These are phyloP conservation scores for Penicillium sp. DNA, from an alignment of 2,329 filamentous ascomycete genomes.

Conservation along the genomic window DNA sequence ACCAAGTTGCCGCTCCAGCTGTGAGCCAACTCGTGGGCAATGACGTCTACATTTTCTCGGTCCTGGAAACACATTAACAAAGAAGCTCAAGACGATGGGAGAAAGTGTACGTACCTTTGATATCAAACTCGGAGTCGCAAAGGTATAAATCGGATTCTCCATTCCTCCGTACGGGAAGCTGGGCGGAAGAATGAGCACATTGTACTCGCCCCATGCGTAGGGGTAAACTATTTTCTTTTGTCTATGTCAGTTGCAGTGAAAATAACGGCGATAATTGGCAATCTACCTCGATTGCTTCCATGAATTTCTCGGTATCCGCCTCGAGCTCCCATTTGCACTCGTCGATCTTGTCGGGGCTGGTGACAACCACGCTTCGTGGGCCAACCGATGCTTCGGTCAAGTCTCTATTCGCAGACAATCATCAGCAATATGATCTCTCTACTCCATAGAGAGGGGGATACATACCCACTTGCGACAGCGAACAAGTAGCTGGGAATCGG, in stretches of 20 bases:
- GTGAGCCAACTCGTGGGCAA: conserved; percentile 76
- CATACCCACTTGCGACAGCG: conserved; percentile 67
- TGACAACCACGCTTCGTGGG: conserved; percentile 76
- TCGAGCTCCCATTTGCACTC: conserved; percentile 90
- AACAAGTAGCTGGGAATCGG: conserved; percentile 95
- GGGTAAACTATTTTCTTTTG: conserved; percentile 65
- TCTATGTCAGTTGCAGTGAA: conserved; percentile 14
- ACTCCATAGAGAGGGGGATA: not conserved
- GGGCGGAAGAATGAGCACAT: conserved; percentile 82
- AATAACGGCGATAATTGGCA: not conserved
- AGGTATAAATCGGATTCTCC: conserved; percentile 92
- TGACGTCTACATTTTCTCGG: conserved; percentile 89
- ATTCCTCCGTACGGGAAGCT: conserved; percentile 82
- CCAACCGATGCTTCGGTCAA: conserved; percentile 82
- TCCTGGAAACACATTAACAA: conserved; percentile 42
- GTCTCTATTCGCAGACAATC: conserved; percentile 57
- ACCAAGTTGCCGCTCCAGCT: conserved; percentile 83
- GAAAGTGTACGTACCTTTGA: conserved; percentile 54
- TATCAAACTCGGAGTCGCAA: conserved; percentile 91
- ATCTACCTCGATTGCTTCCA: conserved; percentile 64
- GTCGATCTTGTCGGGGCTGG: conserved; percentile 79
- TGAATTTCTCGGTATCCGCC: conserved; percentile 84
- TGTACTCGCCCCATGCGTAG: conserved; percentile 94
- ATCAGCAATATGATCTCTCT: not conserved
- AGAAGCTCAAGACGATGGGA: not conserved